These are phyloP conservation scores for Neurospora intermedia DNA, from an alignment of 495 filamentous ascomycete genomes.

Conservation along the genomic window DNA sequence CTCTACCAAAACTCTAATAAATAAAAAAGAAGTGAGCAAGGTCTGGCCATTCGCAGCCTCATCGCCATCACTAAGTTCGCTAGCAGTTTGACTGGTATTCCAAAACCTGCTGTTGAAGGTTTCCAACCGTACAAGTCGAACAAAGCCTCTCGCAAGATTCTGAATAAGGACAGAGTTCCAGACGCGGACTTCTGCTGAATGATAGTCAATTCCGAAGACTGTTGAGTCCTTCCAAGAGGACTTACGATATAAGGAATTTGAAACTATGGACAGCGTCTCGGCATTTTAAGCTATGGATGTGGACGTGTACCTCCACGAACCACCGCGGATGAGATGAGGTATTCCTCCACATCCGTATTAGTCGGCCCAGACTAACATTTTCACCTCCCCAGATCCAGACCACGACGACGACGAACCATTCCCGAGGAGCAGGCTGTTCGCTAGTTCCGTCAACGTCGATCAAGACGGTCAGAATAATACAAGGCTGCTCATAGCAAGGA, in stretches of 20 bases:
- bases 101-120: neutral
- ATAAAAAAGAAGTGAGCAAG: neutral
- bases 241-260: neutral
- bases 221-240: too few species aligned
- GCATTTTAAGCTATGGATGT: neutral
- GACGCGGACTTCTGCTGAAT: neutral
- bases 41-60: neutral
- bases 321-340: neutral
- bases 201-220: too few species aligned
- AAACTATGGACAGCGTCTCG: neutral
- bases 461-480: neutral
- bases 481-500: neutral
- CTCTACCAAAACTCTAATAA: too few species aligned
- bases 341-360: neutral
- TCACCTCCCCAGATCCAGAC: neutral
- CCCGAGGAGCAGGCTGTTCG: neutral
- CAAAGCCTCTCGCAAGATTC: neutral
- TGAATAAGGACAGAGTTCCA: neutral
- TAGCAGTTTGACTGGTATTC: neutral
- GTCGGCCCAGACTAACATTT: neutral
- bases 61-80: too few species aligned
- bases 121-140: neutral
- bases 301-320: neutral
- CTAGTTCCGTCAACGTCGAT: neutral
- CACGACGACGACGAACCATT: neutral